Base-by-base conservation (phyloP, 2,329 filamentous ascomycete genomes). In the Coniella vitis region DNA sequence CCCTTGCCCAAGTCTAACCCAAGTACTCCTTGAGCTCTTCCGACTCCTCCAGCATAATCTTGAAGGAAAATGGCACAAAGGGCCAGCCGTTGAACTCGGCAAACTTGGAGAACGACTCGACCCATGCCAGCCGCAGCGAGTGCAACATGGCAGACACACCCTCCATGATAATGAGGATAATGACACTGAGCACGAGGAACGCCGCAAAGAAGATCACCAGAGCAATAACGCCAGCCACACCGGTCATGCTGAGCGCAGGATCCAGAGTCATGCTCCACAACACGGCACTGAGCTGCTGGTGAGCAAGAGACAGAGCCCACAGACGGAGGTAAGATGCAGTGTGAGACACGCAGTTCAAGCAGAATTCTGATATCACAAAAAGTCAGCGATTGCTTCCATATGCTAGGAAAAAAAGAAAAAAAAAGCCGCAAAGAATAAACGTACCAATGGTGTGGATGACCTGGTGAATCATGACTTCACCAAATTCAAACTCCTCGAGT, bases 321-420 rank as follows among this genome's bases (percentile, higher is more conserved):
- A 98, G 86, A 75, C 93, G 93, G 41, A 98, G 86, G 70, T 98
- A 98, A 1, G 93, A 98, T 4, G 93, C 93, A 4, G 94, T 98
- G 71, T 98, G 93, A 25, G 93, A 98, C 55, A 98, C 91, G 67
- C 91, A 97, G 76, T 98, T 98, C 60, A 98, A 78, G 65, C 93
- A 98, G 74, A 98, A 98, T 77, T 98, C 89, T 90, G 57, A 4
- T 20, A 29, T n/a, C n/a, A 29, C 25, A 29, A 29, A 21, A n/a
- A 14, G 38, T 8, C n/a, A n/a, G n/a, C n/a, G n/a, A n/a, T n/a
- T n/a, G n/a, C n/a, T n/a, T n/a, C n/a, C n/a, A n/a, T n/a, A n/a
- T n/a, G n/a, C n/a, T n/a, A n/a, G n/a, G n/a, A n/a, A n/a, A n/a
- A n/a, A n/a, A n/a, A n/a, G n/a, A n/a, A n/a, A n/a, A n/a, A n/a